These are phyloP conservation scores for Zizania latifolia DNA, from an alignment of 176 grass and related monocot genomes.

Conservation along the genomic window DNA sequence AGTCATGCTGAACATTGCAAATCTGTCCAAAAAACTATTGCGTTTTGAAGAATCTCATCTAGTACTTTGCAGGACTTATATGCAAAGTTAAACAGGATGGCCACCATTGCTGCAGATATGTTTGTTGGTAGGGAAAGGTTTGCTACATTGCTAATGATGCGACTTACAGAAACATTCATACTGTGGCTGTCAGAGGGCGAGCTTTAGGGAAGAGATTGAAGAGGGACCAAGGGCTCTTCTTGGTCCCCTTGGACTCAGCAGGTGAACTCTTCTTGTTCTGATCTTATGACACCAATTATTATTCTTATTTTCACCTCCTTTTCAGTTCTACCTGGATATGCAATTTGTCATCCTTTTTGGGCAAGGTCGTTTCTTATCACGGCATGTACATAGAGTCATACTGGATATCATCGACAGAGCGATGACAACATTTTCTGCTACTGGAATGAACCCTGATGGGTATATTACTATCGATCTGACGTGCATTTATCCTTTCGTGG, in stretches of 20 bases:
- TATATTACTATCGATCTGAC: conserved; percentile 3
- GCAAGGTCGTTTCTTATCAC: conserved; percentile 76
- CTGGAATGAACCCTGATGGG: conserved; percentile 85
- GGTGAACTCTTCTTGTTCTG: conserved; percentile 19
- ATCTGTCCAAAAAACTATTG: neutral
- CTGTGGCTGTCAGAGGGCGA: conserved; percentile 69
- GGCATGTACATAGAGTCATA: conserved; percentile 75
- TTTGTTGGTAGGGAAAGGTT: conserved; percentile 94
- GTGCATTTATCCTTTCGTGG: neutral
- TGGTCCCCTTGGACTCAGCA: conserved; percentile 77
- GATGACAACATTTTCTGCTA: conserved; percentile 73
- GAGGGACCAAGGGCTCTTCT: conserved; percentile 55
- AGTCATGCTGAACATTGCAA: neutral
- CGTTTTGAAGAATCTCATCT: conserved; percentile 7
- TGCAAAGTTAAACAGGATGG: conserved; percentile 71
- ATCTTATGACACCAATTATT: neutral
- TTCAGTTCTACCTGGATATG: conserved; percentile 95
- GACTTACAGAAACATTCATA: conserved; percentile 75
- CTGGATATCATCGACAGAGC: conserved; percentile 60
- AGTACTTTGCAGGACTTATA: conserved; percentile 65
- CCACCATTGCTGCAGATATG: conserved; percentile 59
- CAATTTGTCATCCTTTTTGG: conserved; percentile 83
- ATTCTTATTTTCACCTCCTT: conserved; percentile 20
- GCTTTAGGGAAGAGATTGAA: conserved; percentile 93
- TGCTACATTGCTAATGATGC: conserved; percentile 85